Evolutionary conservation across 2,329 filamentous ascomycete species (phyloP).

Genomic region (Dothiorella sarmentorum): DNA sequence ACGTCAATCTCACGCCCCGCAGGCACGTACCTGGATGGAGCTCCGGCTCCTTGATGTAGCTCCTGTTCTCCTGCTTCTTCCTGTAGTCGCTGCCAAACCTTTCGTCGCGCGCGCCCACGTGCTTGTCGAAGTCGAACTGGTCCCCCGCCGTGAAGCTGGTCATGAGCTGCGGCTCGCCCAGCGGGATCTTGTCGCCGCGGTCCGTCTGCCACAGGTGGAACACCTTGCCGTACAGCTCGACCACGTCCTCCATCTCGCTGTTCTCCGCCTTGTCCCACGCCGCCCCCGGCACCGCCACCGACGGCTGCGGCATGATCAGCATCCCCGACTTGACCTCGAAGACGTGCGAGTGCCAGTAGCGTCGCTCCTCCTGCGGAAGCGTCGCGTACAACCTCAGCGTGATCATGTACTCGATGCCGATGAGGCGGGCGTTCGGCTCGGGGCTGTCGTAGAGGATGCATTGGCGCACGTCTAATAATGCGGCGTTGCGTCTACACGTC

Average conservation of each 20-base stretch:
- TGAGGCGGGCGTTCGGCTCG: conserved; percentile 64
- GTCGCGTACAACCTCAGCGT: conserved; percentile 64
- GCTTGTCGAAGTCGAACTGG: conserved; percentile 47
- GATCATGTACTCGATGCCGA: conserved; percentile 79
- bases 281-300: conserved; percentile 48
- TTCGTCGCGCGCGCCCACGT: conserved; percentile 51
- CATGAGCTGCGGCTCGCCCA: conserved; percentile 62
- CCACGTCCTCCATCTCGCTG: conserved; percentile 73
- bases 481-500: neutral
- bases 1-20: neutral
- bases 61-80: conserved; percentile 53
- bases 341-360: conserved; percentile 73
- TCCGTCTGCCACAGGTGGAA: conserved; percentile 88
- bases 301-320: conserved; percentile 69
- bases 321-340: conserved; percentile 76
- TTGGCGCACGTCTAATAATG: conserved; percentile 65
- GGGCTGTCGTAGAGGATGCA: conserved; percentile 80
- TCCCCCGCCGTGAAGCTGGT: conserved; percentile 55
- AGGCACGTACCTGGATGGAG: conserved; percentile 34
- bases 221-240: conserved; percentile 75
- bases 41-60: conserved; percentile 50
- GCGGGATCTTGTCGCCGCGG: conserved; percentile 61
- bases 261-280: conserved; percentile 76
- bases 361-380: conserved; percentile 64
- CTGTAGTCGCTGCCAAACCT: conserved; percentile 52